Evolutionary conservation across 148 eudicot species (phyloP).

Genomic region (Chenopodium suecicum): DNA sequence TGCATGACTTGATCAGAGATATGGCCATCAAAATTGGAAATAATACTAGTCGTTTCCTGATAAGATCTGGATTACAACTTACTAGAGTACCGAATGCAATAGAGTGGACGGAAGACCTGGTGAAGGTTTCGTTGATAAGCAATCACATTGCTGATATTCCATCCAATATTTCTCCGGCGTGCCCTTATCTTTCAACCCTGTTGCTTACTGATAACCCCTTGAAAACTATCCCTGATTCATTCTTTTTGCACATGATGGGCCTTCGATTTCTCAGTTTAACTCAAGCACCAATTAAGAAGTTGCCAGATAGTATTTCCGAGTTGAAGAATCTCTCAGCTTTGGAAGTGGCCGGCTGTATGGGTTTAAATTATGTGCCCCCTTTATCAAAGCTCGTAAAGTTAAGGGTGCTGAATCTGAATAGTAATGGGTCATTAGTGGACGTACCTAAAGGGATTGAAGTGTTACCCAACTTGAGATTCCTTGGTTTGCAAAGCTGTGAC

Average conservation of each 20-base stretch:
- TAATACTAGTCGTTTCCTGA: constrained; percentile 5
- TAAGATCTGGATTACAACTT: constrained; percentile 1
- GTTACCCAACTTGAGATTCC: constrained; percentile 12
- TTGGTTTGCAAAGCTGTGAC: not conserved
- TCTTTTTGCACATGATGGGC: constrained; percentile 9
- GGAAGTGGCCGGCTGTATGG: not conserved
- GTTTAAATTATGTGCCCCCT: not conserved
- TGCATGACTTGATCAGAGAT: constrained; percentile 38
- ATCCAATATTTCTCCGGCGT: constrained; percentile 3
- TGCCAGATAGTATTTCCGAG: constrained; percentile 20
- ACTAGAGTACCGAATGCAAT: constrained; percentile 5
- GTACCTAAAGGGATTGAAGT: constrained; percentile 3
- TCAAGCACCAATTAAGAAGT: constrained; percentile 10
- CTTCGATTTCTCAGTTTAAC: constrained; percentile 8
- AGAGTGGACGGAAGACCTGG: constrained; percentile 20
- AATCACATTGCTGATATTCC: constrained; percentile 14
- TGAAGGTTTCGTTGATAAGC: constrained; percentile 18
- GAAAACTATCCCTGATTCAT: not conserved
- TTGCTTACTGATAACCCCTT: not conserved
- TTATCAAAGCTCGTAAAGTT: constrained; percentile 6
- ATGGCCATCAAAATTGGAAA: constrained; percentile 28
- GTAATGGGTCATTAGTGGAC: not conserved
- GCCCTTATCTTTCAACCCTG: constrained; percentile 18
- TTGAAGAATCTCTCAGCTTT: constrained; percentile 19
- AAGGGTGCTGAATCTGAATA: not conserved